phyloP scores from a whole-genome alignment of 495 filamentous ascomycete genomes.

The Tuber borchii region DNA sequence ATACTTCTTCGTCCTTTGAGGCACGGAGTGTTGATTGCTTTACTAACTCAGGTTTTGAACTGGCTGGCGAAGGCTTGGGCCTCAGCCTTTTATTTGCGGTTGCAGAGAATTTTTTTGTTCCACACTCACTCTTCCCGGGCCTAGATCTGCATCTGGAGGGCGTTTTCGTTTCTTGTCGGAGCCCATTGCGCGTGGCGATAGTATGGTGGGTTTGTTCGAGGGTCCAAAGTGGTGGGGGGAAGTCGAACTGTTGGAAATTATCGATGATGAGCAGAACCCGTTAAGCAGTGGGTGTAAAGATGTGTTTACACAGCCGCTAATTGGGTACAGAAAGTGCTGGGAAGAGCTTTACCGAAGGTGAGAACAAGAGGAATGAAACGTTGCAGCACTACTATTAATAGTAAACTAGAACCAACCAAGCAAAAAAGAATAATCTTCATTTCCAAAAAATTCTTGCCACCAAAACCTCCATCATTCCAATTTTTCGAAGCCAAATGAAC shows the following conservation, averaged over 20 bases:
- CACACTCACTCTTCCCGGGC: constrained; percentile 20
- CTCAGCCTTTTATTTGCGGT: constrained; percentile 14
- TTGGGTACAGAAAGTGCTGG: too few species aligned
- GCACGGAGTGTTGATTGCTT: constrained; percentile 28
- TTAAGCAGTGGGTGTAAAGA: too few species aligned
- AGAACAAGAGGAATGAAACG: too few species aligned
- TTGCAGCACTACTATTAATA: too few species aligned
- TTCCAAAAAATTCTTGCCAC: too few species aligned
- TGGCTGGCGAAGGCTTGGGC: not conserved
- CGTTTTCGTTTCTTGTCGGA: constrained; percentile 38
- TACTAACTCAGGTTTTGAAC: constrained; percentile 1
- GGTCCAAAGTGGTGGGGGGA: not conserved
- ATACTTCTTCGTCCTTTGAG: constrained; percentile 65
- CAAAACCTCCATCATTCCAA: too few species aligned
- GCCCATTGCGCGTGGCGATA: constrained; percentile 20
- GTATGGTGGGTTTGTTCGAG: not conserved
- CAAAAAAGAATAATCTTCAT: not conserved
- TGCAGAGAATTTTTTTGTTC: constrained; percentile 16
- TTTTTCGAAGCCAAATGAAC: too few species aligned
- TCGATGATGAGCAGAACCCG: too few species aligned
- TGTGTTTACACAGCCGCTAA: too few species aligned
- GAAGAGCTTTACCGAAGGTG: too few species aligned
- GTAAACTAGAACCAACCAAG: not conserved
- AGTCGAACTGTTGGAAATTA: not conserved
- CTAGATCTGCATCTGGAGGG: constrained; percentile 24